Percentiles rank a stretch among this genome's conserved stretches.
These are phyloP conservation scores for Fusarium sp. DNA, from an alignment of 2,329 filamentous ascomycete genomes.

Conservation along the genomic window DNA sequence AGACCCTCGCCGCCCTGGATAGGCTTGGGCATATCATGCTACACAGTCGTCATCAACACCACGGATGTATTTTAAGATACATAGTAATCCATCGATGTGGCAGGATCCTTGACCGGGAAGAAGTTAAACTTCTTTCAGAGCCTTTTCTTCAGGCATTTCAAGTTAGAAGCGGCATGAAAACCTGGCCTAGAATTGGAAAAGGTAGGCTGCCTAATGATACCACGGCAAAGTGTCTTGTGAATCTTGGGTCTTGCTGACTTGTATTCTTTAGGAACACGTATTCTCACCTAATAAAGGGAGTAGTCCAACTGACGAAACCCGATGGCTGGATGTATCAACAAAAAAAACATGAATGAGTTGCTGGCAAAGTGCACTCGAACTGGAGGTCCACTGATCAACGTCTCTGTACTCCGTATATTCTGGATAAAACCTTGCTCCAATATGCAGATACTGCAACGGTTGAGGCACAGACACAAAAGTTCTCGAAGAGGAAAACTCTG, in stretches of 20 bases:
- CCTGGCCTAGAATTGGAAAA: background rate
- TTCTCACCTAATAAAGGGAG: background rate
- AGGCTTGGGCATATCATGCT: background rate
- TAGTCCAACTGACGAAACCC: background rate
- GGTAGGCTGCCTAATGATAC: background rate
- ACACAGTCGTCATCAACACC: background rate
- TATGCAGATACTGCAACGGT: background rate
- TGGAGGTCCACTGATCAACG: background rate
- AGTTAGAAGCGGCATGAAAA: background rate
- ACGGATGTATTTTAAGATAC: background rate
- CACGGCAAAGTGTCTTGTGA: background rate
- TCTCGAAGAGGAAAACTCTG: background rate
- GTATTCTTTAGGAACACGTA: background rate
- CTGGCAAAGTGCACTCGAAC: background rate
- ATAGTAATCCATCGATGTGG: background rate
- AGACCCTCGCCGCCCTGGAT: slow-evolving; percentile 30
- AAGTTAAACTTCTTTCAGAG: background rate
- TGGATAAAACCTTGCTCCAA: background rate
- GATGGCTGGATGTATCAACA: background rate
- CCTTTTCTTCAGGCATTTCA: background rate
- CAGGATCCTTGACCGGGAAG: background rate
- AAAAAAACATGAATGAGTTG: background rate
- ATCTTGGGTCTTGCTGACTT: background rate
- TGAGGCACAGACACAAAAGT: background rate
- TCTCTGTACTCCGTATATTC: background rate